phyloP scores from a whole-genome alignment of 345 rosid species.

The Citrus cavaleriei region DNA sequence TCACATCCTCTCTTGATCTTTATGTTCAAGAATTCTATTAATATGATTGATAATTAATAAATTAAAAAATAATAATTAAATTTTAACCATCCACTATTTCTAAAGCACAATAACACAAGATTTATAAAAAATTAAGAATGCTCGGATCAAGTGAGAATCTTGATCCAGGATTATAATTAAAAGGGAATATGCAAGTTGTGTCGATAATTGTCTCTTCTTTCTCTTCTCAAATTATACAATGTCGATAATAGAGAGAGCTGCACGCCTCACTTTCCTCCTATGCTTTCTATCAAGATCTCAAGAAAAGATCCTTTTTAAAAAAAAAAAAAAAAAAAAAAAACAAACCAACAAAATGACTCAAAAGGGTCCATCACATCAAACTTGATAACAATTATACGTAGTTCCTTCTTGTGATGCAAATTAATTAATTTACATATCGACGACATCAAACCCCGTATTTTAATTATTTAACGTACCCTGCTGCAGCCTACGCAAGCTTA shows the following conservation, averaged over 20 bases:
- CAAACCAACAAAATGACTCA: too few species aligned
- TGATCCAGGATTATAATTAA: too few species aligned
- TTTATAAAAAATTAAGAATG: too few species aligned
- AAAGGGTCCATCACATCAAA: background rate
- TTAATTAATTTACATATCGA: too few species aligned
- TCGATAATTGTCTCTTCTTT: background rate
- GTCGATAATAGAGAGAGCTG: too few species aligned
- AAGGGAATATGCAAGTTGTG: background rate
- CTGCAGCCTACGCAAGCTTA: slow-evolving; percentile 11
- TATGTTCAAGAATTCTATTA: too few species aligned
- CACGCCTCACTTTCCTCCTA: background rate
- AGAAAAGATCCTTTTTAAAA: background rate
- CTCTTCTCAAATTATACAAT: background rate
- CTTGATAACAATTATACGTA: background rate
- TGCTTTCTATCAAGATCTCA: background rate
- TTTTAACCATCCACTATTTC: rapidly evolving
- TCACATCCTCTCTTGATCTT: too few species aligned
- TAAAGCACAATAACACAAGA: too few species aligned
- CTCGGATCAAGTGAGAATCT: too few species aligned
- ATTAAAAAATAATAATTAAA: too few species aligned
- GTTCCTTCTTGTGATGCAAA: background rate
- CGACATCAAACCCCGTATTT: too few species aligned
- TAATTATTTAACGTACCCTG: background rate
- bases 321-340: background rate
- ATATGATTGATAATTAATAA: too few species aligned